Base-by-base conservation (phyloP, 805 yeast genomes). In the Kuraishia molischiana region DNA sequence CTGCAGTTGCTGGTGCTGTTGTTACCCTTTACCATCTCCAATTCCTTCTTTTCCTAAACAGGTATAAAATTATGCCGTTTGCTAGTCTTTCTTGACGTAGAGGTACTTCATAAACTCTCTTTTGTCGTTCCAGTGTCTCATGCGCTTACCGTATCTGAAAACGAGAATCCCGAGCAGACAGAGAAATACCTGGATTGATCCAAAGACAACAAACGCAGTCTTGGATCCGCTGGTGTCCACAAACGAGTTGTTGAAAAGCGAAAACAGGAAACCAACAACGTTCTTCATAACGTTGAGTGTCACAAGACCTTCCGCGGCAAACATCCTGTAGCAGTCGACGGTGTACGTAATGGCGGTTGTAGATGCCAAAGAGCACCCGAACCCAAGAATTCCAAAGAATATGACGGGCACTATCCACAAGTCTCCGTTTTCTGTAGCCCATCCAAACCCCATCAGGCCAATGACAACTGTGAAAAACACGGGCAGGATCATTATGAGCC, bases 401-500 rank as follows among this genome's bases (percentile, higher is more conserved):
- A 76, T 49, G 2, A 77, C 65, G 2, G 81, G 81, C 1, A 70
- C 81, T 37, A 71, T 59, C 82, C 81, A 73, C 6, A 52, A 44
- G 46, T 73, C 75, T 14, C 59, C 47, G 4, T 52, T 61, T 18
- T 61, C 52, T 0, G 75, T 52, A 2, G 79, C 61, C 81, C 82
- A 76, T 4, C 83, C 83, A 49, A 70, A 77, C 4, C 81, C 83
- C 64, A 77, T 68, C 32, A 75, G 56, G 2, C 82, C 83, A 31
- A 72, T 58, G 4, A 63, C 38, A 8, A 62, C 56, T 2, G 71
- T 40, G 9, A 72, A 42, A 40, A 65, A 52, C 15, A 73, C 67
- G 1, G 79, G 79, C 11, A 70, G 26, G 17, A 73, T 53, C 79
- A 75, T 71, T 19, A 74, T 41, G 26, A 75, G 56, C 24, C 82